These are phyloP conservation scores for Hypoxylon sp. DNA, from an alignment of 2,329 filamentous ascomycete species.

Conservation along the genomic window DNA sequence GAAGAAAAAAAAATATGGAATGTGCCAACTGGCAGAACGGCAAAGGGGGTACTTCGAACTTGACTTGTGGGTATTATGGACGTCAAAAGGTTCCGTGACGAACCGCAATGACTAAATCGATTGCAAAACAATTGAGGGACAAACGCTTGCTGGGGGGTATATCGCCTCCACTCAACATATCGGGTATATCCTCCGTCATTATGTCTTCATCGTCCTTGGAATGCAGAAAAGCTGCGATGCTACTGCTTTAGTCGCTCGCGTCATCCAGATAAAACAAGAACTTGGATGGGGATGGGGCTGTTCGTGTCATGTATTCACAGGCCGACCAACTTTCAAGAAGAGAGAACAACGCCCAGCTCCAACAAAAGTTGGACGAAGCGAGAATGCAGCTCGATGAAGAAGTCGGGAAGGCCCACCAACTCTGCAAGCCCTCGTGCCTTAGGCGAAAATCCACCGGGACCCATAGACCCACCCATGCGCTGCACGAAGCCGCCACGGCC, in stretches of 20 bases:
- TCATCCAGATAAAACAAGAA: conserved; percentile 13
- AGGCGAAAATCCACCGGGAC: conserved; percentile 68
- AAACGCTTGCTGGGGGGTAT: conserved; percentile 26
- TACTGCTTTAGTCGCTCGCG: conserved; percentile 9
- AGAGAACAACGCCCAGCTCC: conserved; percentile 70
- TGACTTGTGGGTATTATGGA: conserved; percentile 38
- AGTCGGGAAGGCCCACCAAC: conserved; percentile 75
- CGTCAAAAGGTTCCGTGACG: conserved; percentile 14
- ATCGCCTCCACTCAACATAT: conserved; percentile 32
- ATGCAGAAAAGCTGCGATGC: conserved; percentile 11
- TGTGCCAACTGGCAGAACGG: conserved; percentile 15
- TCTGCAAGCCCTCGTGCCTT: conserved; percentile 75
- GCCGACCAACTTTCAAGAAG: conserved; percentile 55
- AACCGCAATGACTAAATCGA: conserved; percentile 22
- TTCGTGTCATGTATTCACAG: conserved; percentile 17
- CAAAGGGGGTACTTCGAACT: conserved; percentile 23
- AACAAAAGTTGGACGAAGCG: conserved; percentile 75
- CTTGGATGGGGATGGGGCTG: conserved; percentile 13
- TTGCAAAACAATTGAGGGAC: conserved; percentile 15
- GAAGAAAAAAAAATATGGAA: conserved; percentile 13
- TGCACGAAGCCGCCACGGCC: conserved; percentile 68
- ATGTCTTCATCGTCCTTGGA: conserved; percentile 13
- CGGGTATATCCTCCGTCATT: conserved; percentile 38
- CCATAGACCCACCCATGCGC: conserved; percentile 69
- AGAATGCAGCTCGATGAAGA: conserved; percentile 76